Conservation (phyloP, 73 alveolate genomes). For the Paramecium biaurelia region DNA sequence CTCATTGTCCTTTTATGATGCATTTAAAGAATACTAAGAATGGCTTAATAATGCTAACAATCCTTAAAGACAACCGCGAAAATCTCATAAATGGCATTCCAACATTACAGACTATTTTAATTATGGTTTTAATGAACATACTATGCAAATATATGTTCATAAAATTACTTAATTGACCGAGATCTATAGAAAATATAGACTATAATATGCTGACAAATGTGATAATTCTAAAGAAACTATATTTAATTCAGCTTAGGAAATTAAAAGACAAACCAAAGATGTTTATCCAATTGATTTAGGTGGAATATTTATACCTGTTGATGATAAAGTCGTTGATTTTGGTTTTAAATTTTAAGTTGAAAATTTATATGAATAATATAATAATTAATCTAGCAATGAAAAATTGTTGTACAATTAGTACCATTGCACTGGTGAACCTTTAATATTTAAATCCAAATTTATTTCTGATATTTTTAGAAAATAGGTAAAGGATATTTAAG, state of each 20-base stretch:
- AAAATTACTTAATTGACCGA: constrained; percentile 27
- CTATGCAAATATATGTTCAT: constrained; percentile 18
- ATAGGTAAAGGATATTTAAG: constrained; percentile 7
- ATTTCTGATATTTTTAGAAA: constrained; percentile 5
- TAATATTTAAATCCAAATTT: constrained; percentile 15
- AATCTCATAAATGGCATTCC: constrained; percentile 7
- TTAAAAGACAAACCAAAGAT: background rate
- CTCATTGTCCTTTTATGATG: background rate
- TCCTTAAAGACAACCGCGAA: background rate
- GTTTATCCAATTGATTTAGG: constrained; percentile 41
- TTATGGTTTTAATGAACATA: constrained; percentile 54
- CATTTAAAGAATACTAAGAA: background rate
- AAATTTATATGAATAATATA: constrained; percentile 17
- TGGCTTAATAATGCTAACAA: background rate
- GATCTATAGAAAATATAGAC: background rate
- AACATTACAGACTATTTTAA: constrained; percentile 33
- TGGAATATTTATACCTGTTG: constrained; percentile 37
- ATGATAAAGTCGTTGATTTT: background rate
- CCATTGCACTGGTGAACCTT: constrained; percentile 22
- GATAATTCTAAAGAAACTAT: background rate
- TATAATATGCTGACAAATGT: constrained; percentile 20
- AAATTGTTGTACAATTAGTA: background rate
- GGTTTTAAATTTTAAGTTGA: constrained; percentile 27
- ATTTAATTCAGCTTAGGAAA: background rate
- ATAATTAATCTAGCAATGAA: background rate